Evolutionary conservation across 108 stramenopile species (phyloP), one percentile per base, ranked within the genome.

Genomic region (Pseudonitzschia delicatissima): DNA sequence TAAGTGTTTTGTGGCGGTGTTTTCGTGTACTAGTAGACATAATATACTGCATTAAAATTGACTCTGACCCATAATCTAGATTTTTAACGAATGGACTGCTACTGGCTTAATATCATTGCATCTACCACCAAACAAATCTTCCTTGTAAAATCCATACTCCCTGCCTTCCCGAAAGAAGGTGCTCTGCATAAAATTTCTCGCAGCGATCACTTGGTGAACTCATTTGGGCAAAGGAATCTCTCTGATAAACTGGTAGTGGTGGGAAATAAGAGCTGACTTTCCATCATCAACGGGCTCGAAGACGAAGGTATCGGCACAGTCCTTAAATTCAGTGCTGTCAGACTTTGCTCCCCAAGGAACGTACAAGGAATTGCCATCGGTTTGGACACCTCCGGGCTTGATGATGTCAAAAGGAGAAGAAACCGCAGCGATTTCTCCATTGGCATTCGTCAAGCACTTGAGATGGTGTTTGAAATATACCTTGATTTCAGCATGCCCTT

Each of bases 201-300:
- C n/a, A n/a, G n/a, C n/a, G n/a, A n/a, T n/a, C n/a, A n/a, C n/a
- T n/a, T n/a, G n/a, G n/a, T n/a, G n/a, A n/a, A n/a, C n/a, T n/a
- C n/a, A n/a, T n/a, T n/a, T n/a, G n/a, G n/a, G n/a, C n/a, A n/a
- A n/a, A n/a, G n/a, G n/a, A n/a, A n/a, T n/a, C n/a, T n/a, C n/a
- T n/a, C n/a, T n/a, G n/a, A n/a, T n/a, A n/a, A n/a, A n/a, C 42
- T 44, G 42, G 42, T n/a, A 44, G 42, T 44, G 42, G 42, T 44
- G n/a, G n/a, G 42, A 13, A 44, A 44, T 44, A 13, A n/a, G 13
- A 2, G 42, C 42, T n/a, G n/a, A n/a, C 2, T 2, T 44, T 13
- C 42, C 42, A 2, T 44, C 42, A 44, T 13, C 13, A 44, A 44
- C 42, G 13, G 13, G 17, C 7, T 44, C n/a, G 5, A 44, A n/a